Base-by-base conservation (phyloP, 2,329 filamentous ascomycete species). In the Ambrosiella cleistominuta region DNA sequence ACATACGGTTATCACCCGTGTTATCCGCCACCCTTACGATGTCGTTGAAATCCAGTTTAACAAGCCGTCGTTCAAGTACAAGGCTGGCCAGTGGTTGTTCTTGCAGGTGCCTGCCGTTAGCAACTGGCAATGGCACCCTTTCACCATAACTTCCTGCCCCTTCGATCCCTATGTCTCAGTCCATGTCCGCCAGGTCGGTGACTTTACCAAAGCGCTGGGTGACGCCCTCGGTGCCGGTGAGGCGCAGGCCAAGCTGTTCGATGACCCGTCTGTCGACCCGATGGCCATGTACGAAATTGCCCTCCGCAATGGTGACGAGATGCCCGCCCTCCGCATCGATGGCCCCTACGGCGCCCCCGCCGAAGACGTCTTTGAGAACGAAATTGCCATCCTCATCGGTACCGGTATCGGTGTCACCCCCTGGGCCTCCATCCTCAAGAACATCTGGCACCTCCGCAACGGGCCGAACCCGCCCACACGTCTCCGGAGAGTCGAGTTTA, bases 1-100 rank as follows among this genome's bases (percentile, higher is more conserved):
- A 61, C 78, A 83, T 64, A 97, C 93, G 7, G 82, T 86, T 70
- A 97, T 98, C 65, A 88, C 88, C 63, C 90, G 91, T 66, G 90
- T 98, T 45, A 86, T 98, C 64, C 85, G 88, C 64, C 93, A 98
- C 74, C 93, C 93, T 5, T 97, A 96, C 68, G 86, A 93, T 68
- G 88, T 86, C 54, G 86, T 94, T 66, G 88, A 95, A 71, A 88
- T 95, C 62, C 88, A 95, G 67, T 94, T 95, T 70, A 78, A 78
- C 66, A 95, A 95, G 71, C 85, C 88, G 6, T 87, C 82, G 62
- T 89, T 95, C 83, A 86, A 81, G 66, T 95, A 95, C 79, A 94
- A 93, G 76, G 82, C 88, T 13, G 88, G 88, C 52, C 88, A 95
- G 70, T 95, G 88, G 87, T 78, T 94, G 35, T 94, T 94, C 73